phyloP scores from a whole-genome alignment of 2,329 filamentous ascomycete species.

The Aspergillus neoniger region DNA sequence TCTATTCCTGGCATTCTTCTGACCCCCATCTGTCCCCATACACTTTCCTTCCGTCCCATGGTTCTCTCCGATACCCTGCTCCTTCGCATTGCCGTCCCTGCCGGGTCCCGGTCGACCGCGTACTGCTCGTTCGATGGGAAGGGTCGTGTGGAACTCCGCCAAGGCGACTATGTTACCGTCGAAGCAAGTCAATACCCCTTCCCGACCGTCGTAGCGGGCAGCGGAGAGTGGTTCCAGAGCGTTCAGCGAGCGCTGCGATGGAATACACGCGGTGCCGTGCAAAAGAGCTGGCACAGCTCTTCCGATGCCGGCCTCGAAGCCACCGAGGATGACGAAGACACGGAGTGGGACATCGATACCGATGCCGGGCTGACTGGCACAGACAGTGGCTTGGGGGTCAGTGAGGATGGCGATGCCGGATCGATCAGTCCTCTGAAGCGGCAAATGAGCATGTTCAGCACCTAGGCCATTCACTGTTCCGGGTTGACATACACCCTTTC shows the following conservation, averaged over 20 bases:
- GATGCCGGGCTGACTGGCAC: constrained; percentile 55
- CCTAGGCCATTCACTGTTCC: constrained; percentile 41
- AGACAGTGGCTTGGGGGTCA: constrained; percentile 55
- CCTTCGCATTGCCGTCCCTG: constrained; percentile 83
- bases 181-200: constrained; percentile 96
- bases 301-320: constrained; percentile 35
- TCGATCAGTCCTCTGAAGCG: constrained; percentile 67
- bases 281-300: constrained; percentile 74
- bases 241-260: constrained; percentile 88
- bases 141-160: constrained; percentile 85
- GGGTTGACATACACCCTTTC: too few species aligned
- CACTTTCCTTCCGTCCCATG: constrained; percentile 95
- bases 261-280: constrained; percentile 89
- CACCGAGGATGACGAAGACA: constrained; percentile 55
- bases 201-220: constrained; percentile 87
- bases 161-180: constrained; percentile 94
- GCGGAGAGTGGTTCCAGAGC: constrained; percentile 95
- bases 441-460: constrained; percentile 72
- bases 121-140: constrained; percentile 99
- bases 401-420: constrained; percentile 64
- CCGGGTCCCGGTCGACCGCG: constrained; percentile 82
- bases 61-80: constrained; percentile 93
- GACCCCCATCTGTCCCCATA: constrained; percentile 97
- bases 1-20: constrained; percentile 96
- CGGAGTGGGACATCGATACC: constrained; percentile 93